Evolutionary conservation across 31 red algal species (phyloP), one percentile per base, ranked within the genome.

Genomic region (Endocladia muricata): DNA sequence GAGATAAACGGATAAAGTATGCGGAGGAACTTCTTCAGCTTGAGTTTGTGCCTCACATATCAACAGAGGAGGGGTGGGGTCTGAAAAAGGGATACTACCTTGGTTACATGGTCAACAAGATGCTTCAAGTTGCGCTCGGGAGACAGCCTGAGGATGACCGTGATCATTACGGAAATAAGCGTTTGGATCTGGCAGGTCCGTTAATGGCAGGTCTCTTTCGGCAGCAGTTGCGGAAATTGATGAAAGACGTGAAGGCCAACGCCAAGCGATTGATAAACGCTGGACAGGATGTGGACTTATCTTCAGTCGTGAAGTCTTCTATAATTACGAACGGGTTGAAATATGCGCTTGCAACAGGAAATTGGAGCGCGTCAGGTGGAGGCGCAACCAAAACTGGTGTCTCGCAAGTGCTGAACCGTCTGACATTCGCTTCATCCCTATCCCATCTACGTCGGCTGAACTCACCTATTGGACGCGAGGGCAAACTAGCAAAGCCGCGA

Each of bases 151-250:
- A 83, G 55, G 96, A 98, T 66, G 96, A 98, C 57, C 82, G 96
- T 39, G 96, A 98, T 68, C 96, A 98, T 71, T 98, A 94, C 43
- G 96, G 96, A 38, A 94, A 94, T 61, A 98, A 98, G 83, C 74
- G 96, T 29, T 51, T 98, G 35, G 96, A 98, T 60, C 61, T 98
- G 28, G 96, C 96, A 9, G 96, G 96, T 19, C 91, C 96, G 37
- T 51, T 98, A 25, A 29, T 98, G 41, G 88, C 88, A 7, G 84
- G 80, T 33, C 79, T 98, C 3, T 98, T 98, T 70, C 88, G 96
- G 36, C 96, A 98, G 61, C 77, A 77, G 21, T 73, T 98, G 42
- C 67, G 87, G 35, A 88, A 92, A 61, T 60, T 98, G 36, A 74
- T 91, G 80, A 91, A 91, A 41, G 96, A 98, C 38, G 90, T 93